phyloP scores from a whole-genome alignment of 306 rosid genomes.

The Medicago lupulina region DNA sequence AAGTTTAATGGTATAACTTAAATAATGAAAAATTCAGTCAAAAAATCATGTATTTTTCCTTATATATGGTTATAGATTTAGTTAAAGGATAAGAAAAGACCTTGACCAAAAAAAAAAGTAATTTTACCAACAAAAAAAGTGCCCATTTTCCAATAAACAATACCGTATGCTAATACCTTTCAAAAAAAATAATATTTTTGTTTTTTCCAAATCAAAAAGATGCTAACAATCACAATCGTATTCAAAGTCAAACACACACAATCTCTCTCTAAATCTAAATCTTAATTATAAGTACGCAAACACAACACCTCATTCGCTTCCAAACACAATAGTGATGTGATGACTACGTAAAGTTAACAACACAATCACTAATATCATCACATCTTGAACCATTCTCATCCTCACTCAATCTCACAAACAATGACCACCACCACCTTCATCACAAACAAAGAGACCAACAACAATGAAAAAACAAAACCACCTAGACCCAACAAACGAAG shows the following conservation, averaged over 20 bases:
- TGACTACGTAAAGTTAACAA: constrained; percentile 1
- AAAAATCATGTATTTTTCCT: too few species aligned
- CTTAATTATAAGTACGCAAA: not conserved
- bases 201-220: too few species aligned
- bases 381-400: not conserved
- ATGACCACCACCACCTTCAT: not conserved
- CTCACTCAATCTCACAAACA: not conserved
- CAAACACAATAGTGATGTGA: not conserved
- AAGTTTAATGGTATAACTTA: too few species aligned
- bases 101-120: too few species aligned
- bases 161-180: too few species aligned
- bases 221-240: not conserved
- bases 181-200: too few species aligned
- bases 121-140: too few species aligned
- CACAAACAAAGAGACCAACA: not conserved
- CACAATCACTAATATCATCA: constrained; percentile 9
- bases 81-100: too few species aligned
- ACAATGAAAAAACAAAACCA: not conserved
- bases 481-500: constrained; percentile 47
- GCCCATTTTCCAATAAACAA: too few species aligned
- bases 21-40: too few species aligned
- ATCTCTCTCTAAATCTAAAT: not conserved
- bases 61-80: too few species aligned
- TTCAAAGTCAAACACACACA: not conserved
- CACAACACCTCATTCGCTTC: constrained; percentile 34